phyloP scores from a whole-genome alignment of 129 eudicot species.

The Deinandra increscens region DNA sequence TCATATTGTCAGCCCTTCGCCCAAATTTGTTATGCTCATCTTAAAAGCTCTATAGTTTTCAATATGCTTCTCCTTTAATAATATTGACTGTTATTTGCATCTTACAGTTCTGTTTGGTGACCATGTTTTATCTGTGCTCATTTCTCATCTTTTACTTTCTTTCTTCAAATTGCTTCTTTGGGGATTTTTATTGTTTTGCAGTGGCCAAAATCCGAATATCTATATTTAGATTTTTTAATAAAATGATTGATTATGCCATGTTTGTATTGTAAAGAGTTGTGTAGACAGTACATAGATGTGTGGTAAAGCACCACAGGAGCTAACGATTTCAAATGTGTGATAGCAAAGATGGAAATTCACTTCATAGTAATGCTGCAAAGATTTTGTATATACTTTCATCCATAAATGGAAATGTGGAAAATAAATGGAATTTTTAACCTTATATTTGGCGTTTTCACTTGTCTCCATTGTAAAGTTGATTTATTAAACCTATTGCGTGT shows the following conservation, averaged over 20 bases:
- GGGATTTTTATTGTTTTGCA: not conserved
- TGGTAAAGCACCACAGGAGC: not conserved
- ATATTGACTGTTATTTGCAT: not conserved
- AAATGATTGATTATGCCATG: not conserved
- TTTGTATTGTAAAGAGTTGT: not conserved
- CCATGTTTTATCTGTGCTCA: not conserved
- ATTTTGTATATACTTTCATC: not conserved
- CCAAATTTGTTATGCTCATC: not conserved
- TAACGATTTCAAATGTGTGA: not conserved
- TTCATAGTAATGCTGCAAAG: not conserved
- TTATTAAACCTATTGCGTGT: constrained; percentile 7
- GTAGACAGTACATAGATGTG: not conserved
- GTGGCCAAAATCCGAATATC: not conserved
- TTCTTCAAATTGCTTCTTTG: constrained; percentile 6
- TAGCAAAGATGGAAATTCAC: not conserved
- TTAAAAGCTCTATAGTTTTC: not conserved
- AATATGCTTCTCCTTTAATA: not conserved
- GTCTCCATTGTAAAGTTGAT: not conserved
- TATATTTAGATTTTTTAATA: not conserved
- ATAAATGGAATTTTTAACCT: no score
- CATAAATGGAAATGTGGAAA: not conserved
- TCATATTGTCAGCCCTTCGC: not conserved
- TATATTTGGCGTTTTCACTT: not conserved
- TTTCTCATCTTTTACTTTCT: constrained; percentile 4
- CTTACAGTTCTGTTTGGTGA: not conserved